Evolutionary conservation across 768 basidiomycete genomes (phyloP).

Genomic region (Suillus luteus): DNA sequence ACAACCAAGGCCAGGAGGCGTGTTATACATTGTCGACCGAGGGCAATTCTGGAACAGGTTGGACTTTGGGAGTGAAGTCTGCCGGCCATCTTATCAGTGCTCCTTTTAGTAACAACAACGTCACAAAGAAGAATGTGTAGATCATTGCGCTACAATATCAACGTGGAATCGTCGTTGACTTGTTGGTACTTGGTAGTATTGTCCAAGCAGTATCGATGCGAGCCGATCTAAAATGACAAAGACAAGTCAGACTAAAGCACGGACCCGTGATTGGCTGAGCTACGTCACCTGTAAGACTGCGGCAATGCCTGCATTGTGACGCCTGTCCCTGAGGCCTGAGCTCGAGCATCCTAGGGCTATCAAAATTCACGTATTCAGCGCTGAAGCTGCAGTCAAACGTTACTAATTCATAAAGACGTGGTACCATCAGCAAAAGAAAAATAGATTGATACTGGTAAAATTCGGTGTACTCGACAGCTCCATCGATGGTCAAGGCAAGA

Average conservation of each 20-base stretch:
- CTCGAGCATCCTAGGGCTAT: not conserved
- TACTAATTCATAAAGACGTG: not conserved
- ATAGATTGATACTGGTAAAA: too few relatives aligned
- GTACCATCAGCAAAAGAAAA: not conserved
- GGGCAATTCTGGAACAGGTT: not conserved
- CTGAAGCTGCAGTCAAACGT: not conserved
- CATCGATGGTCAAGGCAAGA: too few relatives aligned
- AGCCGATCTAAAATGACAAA: not conserved
- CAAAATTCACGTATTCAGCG: not conserved
- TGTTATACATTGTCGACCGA: not conserved
- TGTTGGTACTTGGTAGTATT: not conserved
- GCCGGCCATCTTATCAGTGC: constrained; percentile 10
- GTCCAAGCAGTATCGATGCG: not conserved
- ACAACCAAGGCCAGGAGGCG: not conserved
- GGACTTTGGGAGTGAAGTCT: constrained; percentile 6
- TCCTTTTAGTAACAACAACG: constrained; percentile 2
- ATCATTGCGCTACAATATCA: not conserved
- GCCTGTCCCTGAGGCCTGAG: not conserved
- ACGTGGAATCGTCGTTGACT: not conserved
- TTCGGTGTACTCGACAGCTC: too few relatives aligned
- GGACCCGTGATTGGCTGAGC: not conserved
- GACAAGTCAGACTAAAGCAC: not conserved
- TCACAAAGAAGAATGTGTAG: not conserved
- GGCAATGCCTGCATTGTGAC: not conserved
- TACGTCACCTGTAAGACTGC: not conserved